A percentile compares a stretch with the other conserved stretches of the same genome.
Evolutionary conservation across 768 basidiomycete species (phyloP).

Genomic region (Dictyophora rubrovolvata): DNA sequence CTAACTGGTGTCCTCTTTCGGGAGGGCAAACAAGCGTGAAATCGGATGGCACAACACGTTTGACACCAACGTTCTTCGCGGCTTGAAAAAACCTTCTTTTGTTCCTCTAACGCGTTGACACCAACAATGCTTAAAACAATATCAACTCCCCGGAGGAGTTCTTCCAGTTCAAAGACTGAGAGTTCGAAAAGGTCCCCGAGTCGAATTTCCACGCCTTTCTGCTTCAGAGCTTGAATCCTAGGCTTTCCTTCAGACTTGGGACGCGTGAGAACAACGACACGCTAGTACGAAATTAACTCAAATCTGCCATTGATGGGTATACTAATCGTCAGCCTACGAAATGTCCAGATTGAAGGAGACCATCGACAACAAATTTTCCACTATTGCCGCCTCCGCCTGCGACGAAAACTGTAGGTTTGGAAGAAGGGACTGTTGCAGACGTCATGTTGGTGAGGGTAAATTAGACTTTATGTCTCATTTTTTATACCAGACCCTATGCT

Average conservation of each 20-base stretch:
- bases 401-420: constrained; percentile 11
- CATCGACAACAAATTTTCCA: constrained; percentile 13
- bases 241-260: constrained; percentile 14
- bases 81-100: constrained; percentile 14
- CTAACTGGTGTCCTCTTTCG: no score
- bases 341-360: constrained; percentile 10
- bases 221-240: constrained; percentile 3
- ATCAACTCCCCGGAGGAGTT: constrained; percentile 12
- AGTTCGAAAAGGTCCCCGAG: constrained; percentile 10
- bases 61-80: constrained; percentile 16
- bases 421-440: neutral
- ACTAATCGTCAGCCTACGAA: constrained; percentile 13
- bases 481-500: no score
- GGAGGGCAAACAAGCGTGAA: constrained; percentile 11
- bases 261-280: constrained; percentile 4
- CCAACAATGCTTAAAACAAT: neutral
- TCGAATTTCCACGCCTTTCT: constrained; percentile 15
- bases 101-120: constrained; percentile 4
- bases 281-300: neutral
- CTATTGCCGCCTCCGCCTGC: constrained; percentile 16
- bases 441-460: no score
- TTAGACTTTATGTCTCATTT: no score
- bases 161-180: constrained; percentile 11
- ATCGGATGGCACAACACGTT: constrained; percentile 19
- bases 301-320: neutral